These are phyloP conservation scores for Flagelloscypha sp. DNA, from an alignment of 768 basidiomycete genomes.

Conservation along the genomic window DNA sequence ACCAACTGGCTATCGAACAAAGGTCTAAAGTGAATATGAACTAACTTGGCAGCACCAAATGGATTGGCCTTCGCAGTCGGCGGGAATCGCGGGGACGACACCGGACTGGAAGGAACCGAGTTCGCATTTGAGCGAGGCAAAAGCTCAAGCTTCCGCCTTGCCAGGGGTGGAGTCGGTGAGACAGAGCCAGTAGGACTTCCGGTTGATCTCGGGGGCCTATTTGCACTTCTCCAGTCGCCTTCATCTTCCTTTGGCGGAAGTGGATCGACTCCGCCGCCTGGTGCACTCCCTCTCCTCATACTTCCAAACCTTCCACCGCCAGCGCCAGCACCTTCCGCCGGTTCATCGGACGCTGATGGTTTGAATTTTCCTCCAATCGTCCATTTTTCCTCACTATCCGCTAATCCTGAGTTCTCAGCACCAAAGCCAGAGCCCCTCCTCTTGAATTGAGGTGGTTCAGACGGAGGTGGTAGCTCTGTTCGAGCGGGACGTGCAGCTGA, in stretches of 20 bases:
- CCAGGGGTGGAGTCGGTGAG: slow-evolving; percentile 74
- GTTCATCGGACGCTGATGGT: slow-evolving; percentile 35
- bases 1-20: slow-evolving; percentile 2
- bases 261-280: slow-evolving; percentile 50
- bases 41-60: slow-evolving; percentile 80
- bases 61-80: slow-evolving; percentile 53
- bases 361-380: slow-evolving; percentile 68
- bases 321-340: slow-evolving; percentile 25
- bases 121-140: slow-evolving; percentile 66
- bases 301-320: slow-evolving; percentile 38
- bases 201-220: slow-evolving; percentile 34
- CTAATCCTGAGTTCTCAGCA: slow-evolving; percentile 40
- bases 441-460: slow-evolving; percentile 38
- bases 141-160: slow-evolving; percentile 76
- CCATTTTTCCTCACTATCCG: slow-evolving; percentile 80
- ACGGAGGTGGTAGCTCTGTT: slow-evolving; percentile 31
- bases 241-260: slow-evolving; percentile 55
- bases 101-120: slow-evolving; percentile 64
- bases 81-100: slow-evolving; percentile 65
- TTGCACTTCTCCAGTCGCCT: slow-evolving; percentile 59
- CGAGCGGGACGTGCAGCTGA: slow-evolving; percentile 40
- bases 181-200: slow-evolving; percentile 63
- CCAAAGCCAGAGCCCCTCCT: slow-evolving; percentile 54
- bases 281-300: too few species aligned
- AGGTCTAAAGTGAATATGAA: too few species aligned